Conservation (phyloP, 192 early-diverging fungal genomes). For the Coemansia aciculifera region DNA sequence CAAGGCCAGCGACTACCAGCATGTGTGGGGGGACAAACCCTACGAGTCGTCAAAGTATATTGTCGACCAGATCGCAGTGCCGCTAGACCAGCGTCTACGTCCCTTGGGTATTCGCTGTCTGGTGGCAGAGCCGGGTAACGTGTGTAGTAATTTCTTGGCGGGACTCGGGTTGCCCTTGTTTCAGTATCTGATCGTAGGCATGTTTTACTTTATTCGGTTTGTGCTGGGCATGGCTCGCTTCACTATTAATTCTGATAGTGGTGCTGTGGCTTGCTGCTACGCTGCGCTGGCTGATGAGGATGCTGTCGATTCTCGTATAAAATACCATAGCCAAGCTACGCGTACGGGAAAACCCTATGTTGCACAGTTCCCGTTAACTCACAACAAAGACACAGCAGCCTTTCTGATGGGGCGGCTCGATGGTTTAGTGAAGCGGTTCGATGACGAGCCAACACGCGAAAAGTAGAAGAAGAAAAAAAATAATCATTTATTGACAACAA, state of each 20-base stretch:
- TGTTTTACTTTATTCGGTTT: conserved; percentile 34
- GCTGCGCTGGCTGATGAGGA: conserved; percentile 13
- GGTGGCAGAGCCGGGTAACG: conserved; percentile 53
- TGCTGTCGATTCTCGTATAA: conserved; percentile 26
- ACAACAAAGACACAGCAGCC: background rate
- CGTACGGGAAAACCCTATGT: conserved; percentile 28
- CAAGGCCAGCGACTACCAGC: conserved; percentile 39
- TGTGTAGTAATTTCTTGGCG: conserved; percentile 34
- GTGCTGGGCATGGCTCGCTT: conserved; percentile 25
- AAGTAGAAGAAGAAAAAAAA: background rate
- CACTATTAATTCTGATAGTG: conserved; percentile 36
- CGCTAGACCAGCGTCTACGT: conserved; percentile 27
- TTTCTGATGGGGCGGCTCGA: conserved; percentile 32
- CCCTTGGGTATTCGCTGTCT: conserved; percentile 16
- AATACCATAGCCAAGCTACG: conserved; percentile 41
- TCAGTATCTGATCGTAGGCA: conserved; percentile 13
- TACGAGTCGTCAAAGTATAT: conserved; percentile 58
- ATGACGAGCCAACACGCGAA: background rate
- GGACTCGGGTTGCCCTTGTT: conserved; percentile 23
- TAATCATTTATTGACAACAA: background rate
- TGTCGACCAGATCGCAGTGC: conserved; percentile 41
- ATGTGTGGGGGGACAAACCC: conserved; percentile 38
- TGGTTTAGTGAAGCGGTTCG: conserved; percentile 15
- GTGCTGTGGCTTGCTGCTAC: conserved; percentile 12
- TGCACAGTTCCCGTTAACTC: conserved; percentile 6